Percentiles rank a stretch among this genome's conserved stretches.
phyloP scores from a whole-genome alignment of 768 basidiomycete species.

The Xanthoconium purpureum region DNA sequence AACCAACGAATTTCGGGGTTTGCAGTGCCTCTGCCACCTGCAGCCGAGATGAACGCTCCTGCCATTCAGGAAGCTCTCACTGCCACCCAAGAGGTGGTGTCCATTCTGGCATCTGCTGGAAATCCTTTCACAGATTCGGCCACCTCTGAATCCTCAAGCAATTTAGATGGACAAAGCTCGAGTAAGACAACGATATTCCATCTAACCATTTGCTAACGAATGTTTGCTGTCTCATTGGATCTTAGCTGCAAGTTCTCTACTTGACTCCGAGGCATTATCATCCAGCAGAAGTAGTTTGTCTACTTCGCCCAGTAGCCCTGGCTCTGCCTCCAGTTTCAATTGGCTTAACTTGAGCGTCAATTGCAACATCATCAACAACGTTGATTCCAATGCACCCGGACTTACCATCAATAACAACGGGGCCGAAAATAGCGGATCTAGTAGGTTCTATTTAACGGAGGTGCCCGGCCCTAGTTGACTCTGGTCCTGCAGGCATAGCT shows the following conservation, averaged over 20 bases:
- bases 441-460: neutral
- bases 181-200: neutral
- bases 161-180: neutral
- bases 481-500: neutral
- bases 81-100: neutral
- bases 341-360: neutral
- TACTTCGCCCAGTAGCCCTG: conserved; percentile 1
- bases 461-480: neutral
- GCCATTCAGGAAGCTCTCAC: neutral
- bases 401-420: conserved; percentile 1
- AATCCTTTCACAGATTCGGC: neutral
- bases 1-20: no score
- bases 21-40: no score
- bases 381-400: neutral
- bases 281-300: neutral
- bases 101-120: neutral
- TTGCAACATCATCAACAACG: neutral
- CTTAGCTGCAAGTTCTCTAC: neutral
- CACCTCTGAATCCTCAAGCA: neutral
- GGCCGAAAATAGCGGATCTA: neutral
- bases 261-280: neutral
- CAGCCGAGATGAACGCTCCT: neutral
- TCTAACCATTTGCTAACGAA: neutral
- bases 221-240: neutral
- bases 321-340: neutral